Evolutionary conservation across 2,329 filamentous ascomycete species (phyloP).

Genomic region (Pseudogymnoascus sp.): DNA sequence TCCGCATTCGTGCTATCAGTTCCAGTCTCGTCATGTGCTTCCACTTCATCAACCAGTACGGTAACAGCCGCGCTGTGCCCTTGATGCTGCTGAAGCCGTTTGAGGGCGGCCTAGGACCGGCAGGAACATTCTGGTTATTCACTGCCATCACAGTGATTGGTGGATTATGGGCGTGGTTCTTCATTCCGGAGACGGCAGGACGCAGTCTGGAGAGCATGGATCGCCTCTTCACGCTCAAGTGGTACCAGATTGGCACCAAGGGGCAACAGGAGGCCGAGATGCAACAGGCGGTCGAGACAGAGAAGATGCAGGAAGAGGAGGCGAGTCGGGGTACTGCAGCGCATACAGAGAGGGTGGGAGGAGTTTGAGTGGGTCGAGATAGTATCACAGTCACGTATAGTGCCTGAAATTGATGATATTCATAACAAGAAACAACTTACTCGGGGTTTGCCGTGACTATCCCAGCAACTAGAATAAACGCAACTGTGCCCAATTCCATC

Average conservation of each 20-base stretch:
- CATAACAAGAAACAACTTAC: background rate
- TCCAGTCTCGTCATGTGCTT: slow-evolving; percentile 69
- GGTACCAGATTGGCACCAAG: slow-evolving; percentile 62
- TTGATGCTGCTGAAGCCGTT: slow-evolving; percentile 55
- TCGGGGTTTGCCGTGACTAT: background rate
- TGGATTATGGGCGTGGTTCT: slow-evolving; percentile 63
- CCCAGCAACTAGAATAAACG: background rate
- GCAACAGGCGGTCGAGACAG: slow-evolving; percentile 35
- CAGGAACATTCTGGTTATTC: slow-evolving; percentile 73
- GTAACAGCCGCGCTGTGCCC: slow-evolving; percentile 66
- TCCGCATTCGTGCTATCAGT: slow-evolving; percentile 63
- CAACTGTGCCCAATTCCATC: background rate
- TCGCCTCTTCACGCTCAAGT: slow-evolving; percentile 61
- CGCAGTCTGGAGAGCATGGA: slow-evolving; percentile 64
- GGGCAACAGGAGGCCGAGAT: slow-evolving; percentile 46
- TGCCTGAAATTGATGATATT: background rate
- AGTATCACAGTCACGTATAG: slow-evolving; percentile 1
- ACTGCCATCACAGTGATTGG: slow-evolving; percentile 60
- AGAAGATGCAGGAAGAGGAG: slow-evolving; percentile 37
- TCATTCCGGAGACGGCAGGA: slow-evolving; percentile 65
- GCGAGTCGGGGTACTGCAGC: slow-evolving; percentile 13
- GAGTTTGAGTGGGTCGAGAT: background rate
- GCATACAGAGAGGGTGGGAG: slow-evolving; percentile 10
- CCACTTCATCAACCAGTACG: slow-evolving; percentile 74
- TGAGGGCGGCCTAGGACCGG: slow-evolving; percentile 42